Evolutionary conservation across 2,329 filamentous ascomycete species (phyloP).

Genomic region (Botrytis medusae): DNA sequence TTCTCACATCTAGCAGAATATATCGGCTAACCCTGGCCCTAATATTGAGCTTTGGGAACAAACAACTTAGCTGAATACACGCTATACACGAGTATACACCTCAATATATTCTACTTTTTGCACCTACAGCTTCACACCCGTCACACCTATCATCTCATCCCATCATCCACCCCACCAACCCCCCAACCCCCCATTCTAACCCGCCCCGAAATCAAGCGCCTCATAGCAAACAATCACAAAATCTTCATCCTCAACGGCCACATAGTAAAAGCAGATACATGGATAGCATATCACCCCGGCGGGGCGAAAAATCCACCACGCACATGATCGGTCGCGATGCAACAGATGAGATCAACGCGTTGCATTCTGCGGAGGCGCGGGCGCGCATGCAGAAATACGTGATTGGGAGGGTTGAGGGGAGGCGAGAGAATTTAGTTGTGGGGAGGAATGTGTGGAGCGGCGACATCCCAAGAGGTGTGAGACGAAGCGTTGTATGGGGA

Average conservation of each 20-base stretch:
- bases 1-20: no score
- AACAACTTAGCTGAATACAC: no score
- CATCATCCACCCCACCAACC: no score
- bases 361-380: constrained; percentile 81
- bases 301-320: constrained; percentile 87
- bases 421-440: constrained; percentile 84
- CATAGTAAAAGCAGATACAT: constrained; percentile 84
- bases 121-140: no score
- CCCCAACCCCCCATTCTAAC: constrained; percentile 27
- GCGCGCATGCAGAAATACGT: constrained; percentile 75
- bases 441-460: constrained; percentile 71
- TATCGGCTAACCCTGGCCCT: no score
- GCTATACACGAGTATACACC: no score
- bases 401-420: constrained; percentile 77
- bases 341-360: constrained; percentile 91
- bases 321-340: constrained; percentile 95
- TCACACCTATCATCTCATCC: no score
- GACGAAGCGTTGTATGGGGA: constrained; percentile 36
- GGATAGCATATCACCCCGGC: constrained; percentile 87
- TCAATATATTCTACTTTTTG: no score
- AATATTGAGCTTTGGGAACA: no score
- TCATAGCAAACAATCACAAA: constrained; percentile 77
- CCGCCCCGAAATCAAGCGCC: constrained; percentile 68
- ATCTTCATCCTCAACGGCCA: constrained; percentile 78
- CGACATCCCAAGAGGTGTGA: constrained; percentile 60